phyloP scores from a whole-genome alignment of 331 rosid species.

The Erythrophleum ivorense region DNA sequence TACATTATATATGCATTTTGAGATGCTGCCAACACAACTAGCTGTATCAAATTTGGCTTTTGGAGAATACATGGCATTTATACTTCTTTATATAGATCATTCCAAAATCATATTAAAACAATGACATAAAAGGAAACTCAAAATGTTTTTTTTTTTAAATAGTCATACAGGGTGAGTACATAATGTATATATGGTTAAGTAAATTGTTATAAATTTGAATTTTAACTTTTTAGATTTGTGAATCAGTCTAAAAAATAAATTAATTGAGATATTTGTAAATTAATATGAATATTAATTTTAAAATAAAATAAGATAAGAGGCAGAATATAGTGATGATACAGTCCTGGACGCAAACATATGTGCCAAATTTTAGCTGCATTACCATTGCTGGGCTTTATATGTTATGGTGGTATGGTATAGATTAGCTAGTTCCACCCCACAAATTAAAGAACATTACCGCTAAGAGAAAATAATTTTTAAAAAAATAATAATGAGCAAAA shows the following conservation, averaged over 20 bases:
- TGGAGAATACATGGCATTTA: conserved; percentile 42
- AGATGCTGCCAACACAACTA: conserved; percentile 41
- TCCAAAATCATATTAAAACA: conserved; percentile 30
- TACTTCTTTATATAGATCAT: conserved; percentile 22
- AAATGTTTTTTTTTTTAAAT: too few relatives aligned
- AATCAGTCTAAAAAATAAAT: background rate
- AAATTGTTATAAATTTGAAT: background rate
- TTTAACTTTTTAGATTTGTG: background rate
- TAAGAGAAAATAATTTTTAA: background rate
- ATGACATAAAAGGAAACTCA: background rate
- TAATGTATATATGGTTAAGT: background rate
- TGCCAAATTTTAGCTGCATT: conserved; percentile 48
- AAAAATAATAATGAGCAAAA: too few relatives aligned
- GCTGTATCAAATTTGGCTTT: conserved; percentile 48
- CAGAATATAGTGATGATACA: background rate
- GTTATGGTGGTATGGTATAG: conserved; percentile 10
- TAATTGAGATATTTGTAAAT: background rate
- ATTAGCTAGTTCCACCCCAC: background rate
- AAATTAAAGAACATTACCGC: background rate
- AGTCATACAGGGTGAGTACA: background rate
- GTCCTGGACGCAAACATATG: conserved; percentile 42
- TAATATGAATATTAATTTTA: background rate
- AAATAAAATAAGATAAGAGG: conserved; percentile 10
- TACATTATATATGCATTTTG: conserved; percentile 11
- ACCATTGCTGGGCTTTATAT: conserved; percentile 2